phyloP scores from a whole-genome alignment of 192 early-diverging fungal species.

The Rhizophlyctis rosea region DNA sequence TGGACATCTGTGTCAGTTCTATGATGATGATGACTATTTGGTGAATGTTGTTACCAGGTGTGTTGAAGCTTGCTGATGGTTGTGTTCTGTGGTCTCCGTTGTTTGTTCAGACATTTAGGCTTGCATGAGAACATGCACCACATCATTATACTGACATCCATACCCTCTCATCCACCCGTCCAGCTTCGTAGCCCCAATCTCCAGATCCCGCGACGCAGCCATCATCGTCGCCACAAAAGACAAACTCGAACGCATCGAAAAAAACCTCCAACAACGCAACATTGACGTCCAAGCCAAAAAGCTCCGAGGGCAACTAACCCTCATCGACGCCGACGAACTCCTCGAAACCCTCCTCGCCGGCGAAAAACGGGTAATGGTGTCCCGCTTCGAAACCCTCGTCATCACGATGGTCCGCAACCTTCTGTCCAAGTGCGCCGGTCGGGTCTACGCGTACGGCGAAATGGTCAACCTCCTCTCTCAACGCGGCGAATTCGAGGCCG shows the following conservation, averaged over 20 bases:
- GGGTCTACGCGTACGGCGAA: constrained; percentile 10
- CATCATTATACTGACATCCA: neutral
- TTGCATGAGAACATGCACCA: neutral
- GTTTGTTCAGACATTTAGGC: neutral
- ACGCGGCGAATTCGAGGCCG: neutral
- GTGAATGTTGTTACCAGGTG: constrained; percentile 6
- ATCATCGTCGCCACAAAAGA: neutral
- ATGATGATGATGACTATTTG: constrained; percentile 9
- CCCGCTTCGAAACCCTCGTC: constrained; percentile 1
- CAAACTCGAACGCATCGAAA: neutral
- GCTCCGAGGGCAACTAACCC: neutral
- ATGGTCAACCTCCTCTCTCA: constrained; percentile 9
- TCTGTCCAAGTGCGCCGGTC: constrained; percentile 1
- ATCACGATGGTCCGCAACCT: neutral
- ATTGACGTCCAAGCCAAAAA: constrained; percentile 9
- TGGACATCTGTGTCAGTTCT: constrained; percentile 9
- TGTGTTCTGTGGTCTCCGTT: neutral
- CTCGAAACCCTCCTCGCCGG: neutral
- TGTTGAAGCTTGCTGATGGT: neutral
- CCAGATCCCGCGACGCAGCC: neutral
- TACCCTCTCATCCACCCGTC: neutral
- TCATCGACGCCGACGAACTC: constrained; percentile 1
- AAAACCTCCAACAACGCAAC: constrained; percentile 1
- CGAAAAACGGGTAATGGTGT: neutral
- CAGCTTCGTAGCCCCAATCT: neutral